Conservation (phyloP, 495 filamentous ascomycete species). For the Penicillium samsonianum region DNA sequence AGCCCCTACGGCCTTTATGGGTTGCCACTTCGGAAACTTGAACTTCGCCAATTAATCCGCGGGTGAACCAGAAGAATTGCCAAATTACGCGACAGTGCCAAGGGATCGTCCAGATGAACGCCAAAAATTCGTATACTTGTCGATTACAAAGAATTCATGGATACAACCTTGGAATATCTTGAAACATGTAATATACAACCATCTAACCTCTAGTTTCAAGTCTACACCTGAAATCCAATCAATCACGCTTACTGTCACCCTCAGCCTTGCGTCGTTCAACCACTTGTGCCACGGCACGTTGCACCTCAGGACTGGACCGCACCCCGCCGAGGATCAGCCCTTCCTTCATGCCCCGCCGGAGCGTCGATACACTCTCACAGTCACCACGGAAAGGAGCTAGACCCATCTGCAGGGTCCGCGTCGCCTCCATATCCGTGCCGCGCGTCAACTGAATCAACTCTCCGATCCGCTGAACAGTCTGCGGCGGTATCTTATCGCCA, state of each 20-base stretch:
- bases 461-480: conserved; percentile 43
- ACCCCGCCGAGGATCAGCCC: conserved; percentile 78
- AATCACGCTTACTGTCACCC: conserved; percentile 22
- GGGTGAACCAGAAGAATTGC: conserved; percentile 3
- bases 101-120: conserved; percentile 1
- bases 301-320: conserved; percentile 70
- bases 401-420: conserved; percentile 70
- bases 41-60: not conserved
- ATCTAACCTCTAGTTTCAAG: not conserved
- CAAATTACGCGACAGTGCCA: conserved; percentile 12
- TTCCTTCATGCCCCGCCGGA: conserved; percentile 70
- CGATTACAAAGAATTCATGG: not conserved
- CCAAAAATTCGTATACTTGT: not conserved
- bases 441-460: conserved; percentile 50
- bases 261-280: conserved; percentile 53
- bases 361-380: conserved; percentile 54
- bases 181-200: not conserved
- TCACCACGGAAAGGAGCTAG: conserved; percentile 82
- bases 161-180: not conserved
- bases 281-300: conserved; percentile 67
- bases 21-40: conserved; percentile 5
- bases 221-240: conserved; percentile 7
- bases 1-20: not conserved
- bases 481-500: conserved; percentile 31
- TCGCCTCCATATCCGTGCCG: conserved; percentile 64